Conservation (phyloP, 2,329 filamentous ascomycete species). For the Penicillium griseofulvum region DNA sequence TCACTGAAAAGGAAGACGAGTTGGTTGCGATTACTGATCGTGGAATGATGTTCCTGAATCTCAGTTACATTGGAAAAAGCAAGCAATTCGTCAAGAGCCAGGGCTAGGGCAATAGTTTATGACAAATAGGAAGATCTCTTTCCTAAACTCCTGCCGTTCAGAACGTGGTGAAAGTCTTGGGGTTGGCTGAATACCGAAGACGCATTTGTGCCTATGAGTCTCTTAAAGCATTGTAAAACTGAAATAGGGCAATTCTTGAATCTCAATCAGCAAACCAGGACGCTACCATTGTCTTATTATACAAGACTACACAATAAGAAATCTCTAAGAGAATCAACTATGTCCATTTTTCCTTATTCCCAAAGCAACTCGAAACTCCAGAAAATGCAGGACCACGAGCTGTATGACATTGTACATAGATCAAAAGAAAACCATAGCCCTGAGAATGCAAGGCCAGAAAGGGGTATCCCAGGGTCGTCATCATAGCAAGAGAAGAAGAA, state of each 20-base stretch:
- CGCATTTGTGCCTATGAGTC: not conserved
- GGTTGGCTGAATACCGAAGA: not conserved
- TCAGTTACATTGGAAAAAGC: constrained; percentile 31
- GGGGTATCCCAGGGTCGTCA: constrained; percentile 11
- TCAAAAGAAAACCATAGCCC: constrained; percentile 4
- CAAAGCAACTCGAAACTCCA: constrained; percentile 2
- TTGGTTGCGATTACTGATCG: constrained; percentile 43
- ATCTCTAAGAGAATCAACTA: not conserved
- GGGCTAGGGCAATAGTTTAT: not conserved
- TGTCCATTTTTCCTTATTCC: not conserved
- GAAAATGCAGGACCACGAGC: constrained; percentile 7
- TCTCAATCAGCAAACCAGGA: not conserved
- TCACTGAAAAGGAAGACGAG: constrained; percentile 38
- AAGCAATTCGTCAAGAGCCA: not conserved
- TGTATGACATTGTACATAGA: constrained; percentile 9
- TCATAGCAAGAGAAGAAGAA: constrained; percentile 4
- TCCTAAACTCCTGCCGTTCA: too few relatives aligned
- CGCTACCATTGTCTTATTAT: not conserved
- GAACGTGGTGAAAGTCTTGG: not conserved
- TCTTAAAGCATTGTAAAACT: not conserved
- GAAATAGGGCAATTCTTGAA: not conserved
- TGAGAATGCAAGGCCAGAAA: constrained; percentile 5
- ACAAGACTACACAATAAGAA: not conserved
- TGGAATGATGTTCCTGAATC: constrained; percentile 40
- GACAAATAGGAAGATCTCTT: not conserved